A percentile compares a stretch with the other conserved stretches of the same genome.
These are phyloP conservation scores for Globisporangium splendens DNA, from an alignment of 352 stramenopile genomes.

Conservation along the genomic window DNA sequence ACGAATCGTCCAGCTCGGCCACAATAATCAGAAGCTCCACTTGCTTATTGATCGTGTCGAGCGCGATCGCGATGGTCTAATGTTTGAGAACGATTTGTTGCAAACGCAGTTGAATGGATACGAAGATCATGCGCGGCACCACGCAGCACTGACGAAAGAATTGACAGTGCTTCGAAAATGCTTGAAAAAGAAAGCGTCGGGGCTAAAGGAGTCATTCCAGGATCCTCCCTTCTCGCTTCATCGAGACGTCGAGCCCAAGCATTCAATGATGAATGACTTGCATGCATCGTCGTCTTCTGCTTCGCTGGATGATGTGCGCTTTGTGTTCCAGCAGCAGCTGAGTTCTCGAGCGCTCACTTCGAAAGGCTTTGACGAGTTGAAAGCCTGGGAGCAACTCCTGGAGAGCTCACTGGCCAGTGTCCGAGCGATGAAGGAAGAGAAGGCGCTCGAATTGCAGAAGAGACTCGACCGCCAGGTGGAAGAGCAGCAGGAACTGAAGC, in stretches of 20 bases:
- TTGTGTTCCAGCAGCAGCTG: slow-evolving; percentile 25
- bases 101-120: slow-evolving; percentile 71
- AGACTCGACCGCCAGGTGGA: slow-evolving; percentile 72
- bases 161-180: slow-evolving; percentile 40
- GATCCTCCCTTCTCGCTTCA: background rate
- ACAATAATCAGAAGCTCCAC: slow-evolving; percentile 84
- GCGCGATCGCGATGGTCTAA: slow-evolving; percentile 70
- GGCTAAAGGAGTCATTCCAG: slow-evolving; percentile 8
- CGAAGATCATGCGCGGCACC: slow-evolving; percentile 60
- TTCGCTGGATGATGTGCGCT: slow-evolving; percentile 25
- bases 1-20: slow-evolving; percentile 62
- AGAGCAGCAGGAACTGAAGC: slow-evolving; percentile 80
- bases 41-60: slow-evolving; percentile 82
- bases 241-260: background rate
- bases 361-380: slow-evolving; percentile 52
- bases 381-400: slow-evolving; percentile 67
- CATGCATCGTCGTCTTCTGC: background rate
- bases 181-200: slow-evolving; percentile 23
- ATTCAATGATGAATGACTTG: background rate
- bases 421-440: slow-evolving; percentile 65
- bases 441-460: slow-evolving; percentile 71
- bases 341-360: slow-evolving; percentile 16
- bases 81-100: slow-evolving; percentile 82
- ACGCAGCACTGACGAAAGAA: slow-evolving; percentile 67
- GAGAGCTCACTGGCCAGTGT: slow-evolving; percentile 56